These are phyloP conservation scores for Lactarius sanguifluus DNA, from an alignment of 768 basidiomycete species.

Conservation along the genomic window DNA sequence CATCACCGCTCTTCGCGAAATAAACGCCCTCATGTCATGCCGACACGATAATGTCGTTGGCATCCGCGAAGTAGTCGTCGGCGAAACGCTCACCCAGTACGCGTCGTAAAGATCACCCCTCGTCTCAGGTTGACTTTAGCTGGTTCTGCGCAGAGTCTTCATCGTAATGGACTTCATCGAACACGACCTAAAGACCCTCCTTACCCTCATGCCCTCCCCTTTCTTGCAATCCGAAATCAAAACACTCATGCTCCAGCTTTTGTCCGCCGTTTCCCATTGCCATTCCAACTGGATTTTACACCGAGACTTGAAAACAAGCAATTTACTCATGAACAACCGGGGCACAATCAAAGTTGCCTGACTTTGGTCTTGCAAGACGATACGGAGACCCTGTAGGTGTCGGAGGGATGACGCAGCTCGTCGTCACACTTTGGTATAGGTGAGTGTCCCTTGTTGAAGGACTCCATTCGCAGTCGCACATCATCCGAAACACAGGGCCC, in stretches of 20 bases:
- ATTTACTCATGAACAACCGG: conserved; percentile 97
- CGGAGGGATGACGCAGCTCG: conserved; percentile 96
- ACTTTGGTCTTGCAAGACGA: conserved; percentile 93
- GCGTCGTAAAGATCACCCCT: conserved; percentile 36
- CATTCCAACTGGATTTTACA: conserved; percentile 98
- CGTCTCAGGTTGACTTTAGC: conserved; percentile 12
- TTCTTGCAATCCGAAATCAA: conserved; percentile 99
- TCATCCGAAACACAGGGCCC: conserved; percentile 57
- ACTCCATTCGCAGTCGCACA: conserved; percentile 19
- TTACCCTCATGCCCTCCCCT: conserved; percentile 92
- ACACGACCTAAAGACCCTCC: conserved; percentile 95
- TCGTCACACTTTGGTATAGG: conserved; percentile 99
- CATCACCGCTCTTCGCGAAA: conserved; percentile 92
- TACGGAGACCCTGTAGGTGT: conserved; percentile 97
- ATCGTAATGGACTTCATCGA: conserved; percentile 99
- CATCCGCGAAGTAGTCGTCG: conserved; percentile 97
- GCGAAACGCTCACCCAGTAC: conserved; percentile 98
- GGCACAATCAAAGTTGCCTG: conserved; percentile 99
- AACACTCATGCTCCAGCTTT: conserved; percentile 88
- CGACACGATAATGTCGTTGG: conserved; percentile 94
- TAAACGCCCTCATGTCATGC: conserved; percentile 95
- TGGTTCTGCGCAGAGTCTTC: conserved; percentile 71
- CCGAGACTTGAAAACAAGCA: conserved; percentile 96
- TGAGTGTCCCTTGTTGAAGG: conserved; percentile 40
- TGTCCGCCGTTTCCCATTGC: conserved; percentile 91